Percentiles rank a stretch among this genome's conserved stretches.
Conservation (phyloP, 2,329 filamentous ascomycete species). For the Calonectria ilicicola region DNA sequence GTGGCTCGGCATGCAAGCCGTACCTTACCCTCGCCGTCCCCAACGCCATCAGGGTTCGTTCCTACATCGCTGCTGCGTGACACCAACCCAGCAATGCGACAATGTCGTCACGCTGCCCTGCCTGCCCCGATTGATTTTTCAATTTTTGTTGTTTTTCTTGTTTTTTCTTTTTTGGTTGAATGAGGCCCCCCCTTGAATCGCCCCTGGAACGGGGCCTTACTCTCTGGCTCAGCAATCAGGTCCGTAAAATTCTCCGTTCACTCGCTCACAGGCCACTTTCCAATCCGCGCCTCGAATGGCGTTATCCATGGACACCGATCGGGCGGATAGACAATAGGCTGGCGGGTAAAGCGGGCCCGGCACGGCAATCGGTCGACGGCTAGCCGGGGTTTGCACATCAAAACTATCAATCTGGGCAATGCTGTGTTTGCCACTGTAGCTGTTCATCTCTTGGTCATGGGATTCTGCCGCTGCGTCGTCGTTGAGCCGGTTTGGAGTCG, state of each 20-base stretch:
- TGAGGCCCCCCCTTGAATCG: conserved; percentile 6
- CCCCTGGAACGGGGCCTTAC: not conserved
- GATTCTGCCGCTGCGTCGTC: not conserved
- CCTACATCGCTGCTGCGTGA: not conserved
- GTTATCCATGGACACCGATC: conserved; percentile 43
- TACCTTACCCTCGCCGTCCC: not conserved
- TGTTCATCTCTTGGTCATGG: not conserved
- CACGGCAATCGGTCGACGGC: conserved; percentile 40
- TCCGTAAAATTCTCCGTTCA: conserved; percentile 16
- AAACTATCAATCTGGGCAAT: conserved; percentile 1
- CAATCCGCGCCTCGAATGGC: conserved; percentile 41
- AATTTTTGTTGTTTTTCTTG: too few relatives aligned
- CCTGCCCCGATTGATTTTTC: too few relatives aligned
- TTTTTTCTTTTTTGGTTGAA: not conserved
- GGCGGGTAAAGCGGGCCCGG: conserved; percentile 34
- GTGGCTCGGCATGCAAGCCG: not conserved
- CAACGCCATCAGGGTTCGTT: not conserved
- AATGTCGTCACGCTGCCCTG: too few relatives aligned
- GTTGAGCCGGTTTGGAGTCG: not conserved
- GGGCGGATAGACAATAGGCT: conserved; percentile 32
- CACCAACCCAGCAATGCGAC: not conserved
- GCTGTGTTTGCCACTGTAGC: conserved; percentile 7
- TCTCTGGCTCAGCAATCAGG: conserved; percentile 23
- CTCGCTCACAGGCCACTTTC: conserved; percentile 34
- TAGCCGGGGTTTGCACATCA: conserved; percentile 17